Evolutionary conservation across 805 yeast species (phyloP).

Genomic region (Saccharomycopsis synnaedendra): DNA sequence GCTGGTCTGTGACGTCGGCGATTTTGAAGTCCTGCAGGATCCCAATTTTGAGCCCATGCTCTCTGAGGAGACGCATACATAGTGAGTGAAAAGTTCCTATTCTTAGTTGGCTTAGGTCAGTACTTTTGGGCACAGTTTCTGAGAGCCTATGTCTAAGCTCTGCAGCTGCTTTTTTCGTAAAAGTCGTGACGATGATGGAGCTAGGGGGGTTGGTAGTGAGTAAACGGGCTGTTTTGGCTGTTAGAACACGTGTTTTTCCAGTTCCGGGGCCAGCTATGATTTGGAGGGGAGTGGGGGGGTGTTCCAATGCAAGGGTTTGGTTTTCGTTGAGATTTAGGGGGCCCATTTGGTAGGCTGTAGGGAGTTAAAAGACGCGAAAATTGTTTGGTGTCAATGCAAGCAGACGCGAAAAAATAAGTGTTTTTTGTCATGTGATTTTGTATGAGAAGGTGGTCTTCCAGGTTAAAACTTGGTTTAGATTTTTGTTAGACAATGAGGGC

Average conservation of each 20-base stretch:
- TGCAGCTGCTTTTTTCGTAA: slow-evolving; percentile 84
- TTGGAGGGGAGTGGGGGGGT: slow-evolving; percentile 29
- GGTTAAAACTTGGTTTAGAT: no score
- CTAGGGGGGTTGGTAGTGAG: slow-evolving; percentile 44
- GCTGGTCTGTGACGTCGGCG: slow-evolving; percentile 55
- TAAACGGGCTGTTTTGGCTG: slow-evolving; percentile 67
- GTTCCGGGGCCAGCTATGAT: slow-evolving; percentile 61
- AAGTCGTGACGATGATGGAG: slow-evolving; percentile 73
- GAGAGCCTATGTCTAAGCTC: slow-evolving; percentile 67
- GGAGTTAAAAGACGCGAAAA: no score
- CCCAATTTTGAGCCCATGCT: slow-evolving; percentile 35
- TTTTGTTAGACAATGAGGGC: no score
- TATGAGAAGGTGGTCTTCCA: no score
- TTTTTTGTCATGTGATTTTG: no score
- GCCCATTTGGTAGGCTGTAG: no score
- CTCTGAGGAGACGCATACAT: slow-evolving; percentile 48
- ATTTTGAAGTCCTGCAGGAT: slow-evolving; percentile 37
- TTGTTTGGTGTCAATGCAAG: no score
- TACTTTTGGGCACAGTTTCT: slow-evolving; percentile 16
- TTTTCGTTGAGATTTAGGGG: no score
- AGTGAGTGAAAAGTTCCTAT: slow-evolving; percentile 90
- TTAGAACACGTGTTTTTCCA: slow-evolving; percentile 74
- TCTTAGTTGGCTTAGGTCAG: slow-evolving; percentile 32
- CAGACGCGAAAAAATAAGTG: no score
- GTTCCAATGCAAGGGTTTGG: no score